Percentiles rank a stretch among this genome's conserved stretches.
These are phyloP conservation scores for Citrus maxima DNA, from an alignment of 345 rosid species.

Conservation along the genomic window DNA sequence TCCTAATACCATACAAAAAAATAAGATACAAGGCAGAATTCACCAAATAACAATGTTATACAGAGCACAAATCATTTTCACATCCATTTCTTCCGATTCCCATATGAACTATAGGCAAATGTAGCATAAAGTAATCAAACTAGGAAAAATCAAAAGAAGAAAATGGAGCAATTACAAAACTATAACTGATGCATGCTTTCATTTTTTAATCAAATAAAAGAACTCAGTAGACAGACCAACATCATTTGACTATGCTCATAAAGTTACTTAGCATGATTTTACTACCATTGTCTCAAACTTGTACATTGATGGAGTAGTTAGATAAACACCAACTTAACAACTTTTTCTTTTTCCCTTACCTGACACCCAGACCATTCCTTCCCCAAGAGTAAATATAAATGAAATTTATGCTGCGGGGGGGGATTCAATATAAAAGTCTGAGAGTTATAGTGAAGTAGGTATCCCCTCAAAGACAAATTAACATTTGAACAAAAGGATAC, in stretches of 20 bases:
- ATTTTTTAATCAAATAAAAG: not conserved
- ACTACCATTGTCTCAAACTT: not conserved
- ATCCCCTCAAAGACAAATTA: not conserved
- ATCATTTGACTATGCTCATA: not conserved
- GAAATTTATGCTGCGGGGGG: not conserved
- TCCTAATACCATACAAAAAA: not conserved
- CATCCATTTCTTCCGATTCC: not conserved
- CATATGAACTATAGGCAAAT: not conserved
- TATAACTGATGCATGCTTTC: not conserved
- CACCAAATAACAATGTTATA: not conserved
- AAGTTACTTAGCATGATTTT: too few species aligned
- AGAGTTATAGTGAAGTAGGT: not conserved
- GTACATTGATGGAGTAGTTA: not conserved
- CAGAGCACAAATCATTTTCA: not conserved
- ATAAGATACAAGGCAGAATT: not conserved
- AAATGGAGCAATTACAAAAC: not conserved
- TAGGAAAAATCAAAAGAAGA: not conserved
- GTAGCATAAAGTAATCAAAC: not conserved
- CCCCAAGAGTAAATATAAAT: not conserved
- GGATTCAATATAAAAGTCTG: not conserved
- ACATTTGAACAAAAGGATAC: not conserved
- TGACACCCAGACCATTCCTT: not conserved
- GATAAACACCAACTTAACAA: not conserved
- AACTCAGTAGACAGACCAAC: not conserved
- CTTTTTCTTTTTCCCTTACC: not conserved